Evolutionary conservation across 768 basidiomycete species (phyloP), one percentile per base, ranked within the genome.

Genomic region (Leucogyrophana mollusca): DNA sequence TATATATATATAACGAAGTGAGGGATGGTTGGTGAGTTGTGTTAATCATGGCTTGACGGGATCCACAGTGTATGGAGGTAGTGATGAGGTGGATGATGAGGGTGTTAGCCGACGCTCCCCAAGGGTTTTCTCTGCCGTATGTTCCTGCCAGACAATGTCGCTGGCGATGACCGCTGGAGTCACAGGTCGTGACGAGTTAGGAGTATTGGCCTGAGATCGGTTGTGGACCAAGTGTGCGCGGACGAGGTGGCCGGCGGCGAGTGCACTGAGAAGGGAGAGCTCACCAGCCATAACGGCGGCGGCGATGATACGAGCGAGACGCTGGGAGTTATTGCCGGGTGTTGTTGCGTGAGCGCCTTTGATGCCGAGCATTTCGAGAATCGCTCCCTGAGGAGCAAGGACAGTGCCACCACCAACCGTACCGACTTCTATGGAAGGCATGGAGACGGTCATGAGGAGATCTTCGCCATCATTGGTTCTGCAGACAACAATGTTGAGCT

Each of bases 391-490:
- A 0, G 96, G 95, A 6, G 76, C 80, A 40, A 99, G 85, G 27
- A 95, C 80, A 2, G 95, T 97, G 25, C 96, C 96, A 32, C 96
- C 96, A 30, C 95, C 96, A 43, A 99, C 85, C 34, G 96, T 98
- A 33, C 96, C 96, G 21, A 98, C 95, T 70, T 99, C 96, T 64
- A 99, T 93, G 23, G 87, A 96, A n/a, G 95, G 96, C 96, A 99
- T 98, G 7, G 93, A 84, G 43, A 94, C 76, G 0, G 94, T 94
- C 73, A 98, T 83, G 44, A 98, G 79, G 2, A 98, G 77, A 61
- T 98, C 96, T 56, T 90, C 74, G 42, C 89, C 92, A 52, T 86
- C 78, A 67, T 98, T 96, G 16, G 79, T 86, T 49, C 91, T 94
- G 55, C n/a, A 40, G 47, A 53, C 3, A 18, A 42, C 47, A 17